Evolutionary conservation across 495 filamentous ascomycete species (phyloP), one percentile per base, ranked within the genome.

Genomic region (Aspergillus saccharolyticus): DNA sequence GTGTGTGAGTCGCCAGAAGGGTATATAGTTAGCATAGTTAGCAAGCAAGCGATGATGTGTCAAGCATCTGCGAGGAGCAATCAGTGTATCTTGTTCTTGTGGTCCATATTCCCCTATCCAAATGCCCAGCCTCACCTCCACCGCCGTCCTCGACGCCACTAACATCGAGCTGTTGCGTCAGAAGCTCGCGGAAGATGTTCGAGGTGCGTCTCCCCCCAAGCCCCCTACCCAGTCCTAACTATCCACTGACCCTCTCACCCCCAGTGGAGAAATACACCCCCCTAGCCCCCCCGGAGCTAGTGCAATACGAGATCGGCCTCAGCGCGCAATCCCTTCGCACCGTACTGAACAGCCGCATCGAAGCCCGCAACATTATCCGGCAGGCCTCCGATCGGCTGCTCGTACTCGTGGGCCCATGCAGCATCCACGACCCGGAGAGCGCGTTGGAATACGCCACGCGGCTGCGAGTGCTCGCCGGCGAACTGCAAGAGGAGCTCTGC

Each of bases 371-470:
- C 17, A 85, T 94, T 68, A 86, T 96, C 59, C 83, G 83, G 59
- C 65, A 70, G n/a, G 72, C 78, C 8, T 57, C 55, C 54, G 88
- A 92, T 74, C 87, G 89, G 19, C 86, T 96, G 14, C 83, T 96
- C 52, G 90, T 95, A 56, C 82, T 96, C 50, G 85, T 90, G 62
- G 91, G 91, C 0, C 91, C 91, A 22, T 96, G 91, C 78, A 93
- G 89, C 28, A 88, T 96, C 66, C 91, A 96, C 76, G 91, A 96
- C 68, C 90, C 91, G 1, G 80, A 76, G 16, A 80, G 79, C 5
- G 91, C 91, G 3, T 77, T 89, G 59, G 91, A 94, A 66, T 96
- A 96, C 69, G 83, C 84, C 57, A 61, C 71, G 22, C 81, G 83
- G 33, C 78, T 96, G 30, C 86, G 85, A 66, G 70, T 71, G n/a